Evolutionary conservation across 2,329 filamentous ascomycete genomes (phyloP).

Genomic region (Aspergillus sp.): DNA sequence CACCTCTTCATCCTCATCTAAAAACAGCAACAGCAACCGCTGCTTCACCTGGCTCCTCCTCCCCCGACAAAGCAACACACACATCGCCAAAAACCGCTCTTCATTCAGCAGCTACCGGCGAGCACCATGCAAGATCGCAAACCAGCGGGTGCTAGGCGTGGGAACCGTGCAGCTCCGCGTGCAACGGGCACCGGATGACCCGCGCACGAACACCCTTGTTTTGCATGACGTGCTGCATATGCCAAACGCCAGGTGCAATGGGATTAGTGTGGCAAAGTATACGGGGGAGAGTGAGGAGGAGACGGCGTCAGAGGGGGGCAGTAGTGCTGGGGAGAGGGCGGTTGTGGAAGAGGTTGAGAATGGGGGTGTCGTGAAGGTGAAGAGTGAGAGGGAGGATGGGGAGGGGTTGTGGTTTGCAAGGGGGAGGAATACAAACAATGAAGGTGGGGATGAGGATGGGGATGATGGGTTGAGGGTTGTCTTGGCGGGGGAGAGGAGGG

Average conservation of each 20-base stretch:
- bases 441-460: background rate
- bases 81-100: slow-evolving; percentile 27
- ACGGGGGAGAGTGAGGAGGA: slow-evolving; percentile 2
- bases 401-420: slow-evolving; percentile 12
- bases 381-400: slow-evolving; percentile 5
- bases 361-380: slow-evolving; percentile 5
- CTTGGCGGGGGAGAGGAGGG: slow-evolving; percentile 19
- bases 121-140: slow-evolving; percentile 19
- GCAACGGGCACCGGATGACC: slow-evolving; percentile 15
- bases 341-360: background rate
- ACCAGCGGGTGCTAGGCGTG: slow-evolving; percentile 21
- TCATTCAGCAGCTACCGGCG: slow-evolving; percentile 23
- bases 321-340: background rate
- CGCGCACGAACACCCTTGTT: slow-evolving; percentile 15
- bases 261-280: slow-evolving; percentile 19
- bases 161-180: slow-evolving; percentile 22
- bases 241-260: slow-evolving; percentile 23
- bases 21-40: slow-evolving; percentile 10
- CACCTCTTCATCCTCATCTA: background rate
- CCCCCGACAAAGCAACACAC: slow-evolving; percentile 18
- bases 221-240: slow-evolving; percentile 24
- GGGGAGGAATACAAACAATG: background rate
- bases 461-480: slow-evolving; percentile 16
- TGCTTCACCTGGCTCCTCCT: slow-evolving; percentile 27
- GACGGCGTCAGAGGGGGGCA: too few species aligned